Evolutionary conservation across 257 asterid genomes (phyloP).

Genomic region (Solanum dulcamara): DNA sequence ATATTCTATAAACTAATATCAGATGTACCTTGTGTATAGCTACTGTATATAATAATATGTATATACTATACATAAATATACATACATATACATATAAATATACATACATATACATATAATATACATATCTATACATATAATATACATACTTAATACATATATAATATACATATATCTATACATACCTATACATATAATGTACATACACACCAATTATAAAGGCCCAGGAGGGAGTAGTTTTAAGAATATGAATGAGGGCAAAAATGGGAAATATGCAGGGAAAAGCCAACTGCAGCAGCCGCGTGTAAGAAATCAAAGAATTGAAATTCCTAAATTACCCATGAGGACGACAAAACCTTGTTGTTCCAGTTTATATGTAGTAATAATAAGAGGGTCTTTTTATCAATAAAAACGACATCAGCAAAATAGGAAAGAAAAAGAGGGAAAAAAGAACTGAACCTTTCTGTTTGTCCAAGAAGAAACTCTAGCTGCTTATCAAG

Average conservation of each 20-base stretch:
- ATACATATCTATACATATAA: no score
- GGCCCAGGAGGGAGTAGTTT: neutral
- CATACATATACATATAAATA: no score
- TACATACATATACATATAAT: no score
- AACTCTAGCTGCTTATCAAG: conserved; percentile 96
- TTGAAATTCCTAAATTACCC: neutral
- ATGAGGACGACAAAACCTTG: neutral
- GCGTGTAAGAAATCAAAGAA: neutral
- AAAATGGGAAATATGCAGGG: neutral
- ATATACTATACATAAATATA: no score
- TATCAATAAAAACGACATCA: neutral
- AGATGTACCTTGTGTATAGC: no score
- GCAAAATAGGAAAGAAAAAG: neutral
- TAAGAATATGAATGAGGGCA: neutral
- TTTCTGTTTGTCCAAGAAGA: conserved; percentile 98
- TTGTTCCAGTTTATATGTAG: neutral
- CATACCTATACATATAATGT: no score
- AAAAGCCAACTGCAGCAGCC: neutral
- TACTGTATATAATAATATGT: no score
- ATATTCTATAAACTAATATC: neutral
- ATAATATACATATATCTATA: no score
- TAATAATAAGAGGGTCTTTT: neutral
- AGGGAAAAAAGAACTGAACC: conserved; percentile 22
- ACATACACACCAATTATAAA: neutral
- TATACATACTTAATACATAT: no score